These are phyloP conservation scores for Gossypium laxum DNA, from an alignment of 441 rosid genomes.

Conservation along the genomic window DNA sequence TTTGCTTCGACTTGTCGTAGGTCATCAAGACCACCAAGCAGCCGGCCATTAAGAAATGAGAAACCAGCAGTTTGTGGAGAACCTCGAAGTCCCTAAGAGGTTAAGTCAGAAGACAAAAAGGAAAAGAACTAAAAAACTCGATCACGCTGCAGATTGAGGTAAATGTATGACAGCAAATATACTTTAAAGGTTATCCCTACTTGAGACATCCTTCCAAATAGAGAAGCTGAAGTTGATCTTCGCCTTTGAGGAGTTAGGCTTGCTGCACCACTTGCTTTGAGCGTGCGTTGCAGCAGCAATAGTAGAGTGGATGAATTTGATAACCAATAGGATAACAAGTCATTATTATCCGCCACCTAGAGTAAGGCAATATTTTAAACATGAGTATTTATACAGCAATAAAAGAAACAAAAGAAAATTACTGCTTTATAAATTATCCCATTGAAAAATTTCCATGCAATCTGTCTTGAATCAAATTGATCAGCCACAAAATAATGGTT, in stretches of 20 bases:
- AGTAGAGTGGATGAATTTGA: conserved; percentile 86
- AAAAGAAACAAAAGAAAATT: background rate
- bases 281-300: conserved; percentile 90
- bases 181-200: conserved; percentile 36
- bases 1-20: conserved; percentile 96
- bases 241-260: conserved; percentile 93
- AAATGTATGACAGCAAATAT: background rate
- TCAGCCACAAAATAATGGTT: background rate
- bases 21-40: conserved; percentile 74
- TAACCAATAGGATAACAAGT: conserved; percentile 82
- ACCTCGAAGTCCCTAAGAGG: conserved; percentile 58
- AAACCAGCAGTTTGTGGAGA: conserved; percentile 94
- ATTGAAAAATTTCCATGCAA: background rate
- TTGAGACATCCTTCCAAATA: conserved; percentile 97
- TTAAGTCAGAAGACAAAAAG: conserved; percentile 14
- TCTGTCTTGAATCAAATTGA: background rate
- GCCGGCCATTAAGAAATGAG: conserved; percentile 72
- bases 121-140: background rate
- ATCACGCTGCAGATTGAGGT: background rate
- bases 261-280: conserved; percentile 97
- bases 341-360: conserved; percentile 85
- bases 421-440: background rate
- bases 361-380: conserved; percentile 12
- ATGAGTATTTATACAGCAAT: background rate
- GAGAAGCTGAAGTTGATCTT: conserved; percentile 82